Evolutionary conservation across 495 filamentous ascomycete species (phyloP).

Genomic region (Penicillium antarcticum): DNA sequence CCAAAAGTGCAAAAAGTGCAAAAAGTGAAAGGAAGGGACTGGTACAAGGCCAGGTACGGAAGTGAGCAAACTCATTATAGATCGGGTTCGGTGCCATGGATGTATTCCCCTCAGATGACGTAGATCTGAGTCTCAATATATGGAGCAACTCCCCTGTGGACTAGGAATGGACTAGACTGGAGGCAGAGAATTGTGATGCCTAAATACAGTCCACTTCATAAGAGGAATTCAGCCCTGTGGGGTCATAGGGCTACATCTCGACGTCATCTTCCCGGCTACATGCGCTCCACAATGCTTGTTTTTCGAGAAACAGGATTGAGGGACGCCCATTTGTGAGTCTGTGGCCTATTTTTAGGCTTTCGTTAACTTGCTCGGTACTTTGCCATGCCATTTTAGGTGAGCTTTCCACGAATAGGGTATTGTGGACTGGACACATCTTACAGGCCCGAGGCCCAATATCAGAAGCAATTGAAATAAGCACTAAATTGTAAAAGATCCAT

Average conservation of each 20-base stretch:
- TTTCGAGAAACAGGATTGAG: background rate
- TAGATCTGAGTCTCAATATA: background rate
- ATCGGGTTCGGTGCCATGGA: background rate
- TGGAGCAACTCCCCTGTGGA: background rate
- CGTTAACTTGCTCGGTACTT: no score
- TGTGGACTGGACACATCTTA: no score
- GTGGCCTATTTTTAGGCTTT: no score
- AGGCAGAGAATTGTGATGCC: background rate
- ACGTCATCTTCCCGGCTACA: no score
- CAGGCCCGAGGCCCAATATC: no score
- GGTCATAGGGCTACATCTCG: background rate
- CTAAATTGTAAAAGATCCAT: no score
- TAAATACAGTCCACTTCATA: background rate
- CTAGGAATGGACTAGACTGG: background rate
- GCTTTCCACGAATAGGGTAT: no score
- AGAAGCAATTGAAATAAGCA: no score
- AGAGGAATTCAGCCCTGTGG: conserved; percentile 3
- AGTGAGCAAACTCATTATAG: background rate
- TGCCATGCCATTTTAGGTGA: no score
- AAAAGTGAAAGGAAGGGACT: background rate
- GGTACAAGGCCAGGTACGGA: background rate
- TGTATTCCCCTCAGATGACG: conserved; percentile 8
- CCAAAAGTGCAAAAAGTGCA: no score
- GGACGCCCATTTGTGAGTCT: no score
- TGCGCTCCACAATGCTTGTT: background rate